Percentiles rank a stretch among this genome's conserved stretches.
Evolutionary conservation across 148 eudicot genomes (phyloP).

Genomic region (Polygonum maritimum): DNA sequence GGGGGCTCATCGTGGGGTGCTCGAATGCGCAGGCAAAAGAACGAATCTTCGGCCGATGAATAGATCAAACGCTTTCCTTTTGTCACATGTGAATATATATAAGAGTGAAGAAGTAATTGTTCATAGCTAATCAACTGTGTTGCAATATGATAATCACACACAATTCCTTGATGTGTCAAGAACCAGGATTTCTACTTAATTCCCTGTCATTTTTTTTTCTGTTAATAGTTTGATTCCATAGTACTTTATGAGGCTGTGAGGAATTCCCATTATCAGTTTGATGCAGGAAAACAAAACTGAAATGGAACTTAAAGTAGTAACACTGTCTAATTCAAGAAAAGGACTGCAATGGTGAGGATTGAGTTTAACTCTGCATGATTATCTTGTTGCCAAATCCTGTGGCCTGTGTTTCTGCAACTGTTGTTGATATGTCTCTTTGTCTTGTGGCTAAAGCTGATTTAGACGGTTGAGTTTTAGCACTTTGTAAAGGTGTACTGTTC

Average conservation of each 20-base stretch:
- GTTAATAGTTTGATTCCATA: background rate
- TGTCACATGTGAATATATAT: background rate
- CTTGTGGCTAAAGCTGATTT: background rate
- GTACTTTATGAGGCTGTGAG: background rate
- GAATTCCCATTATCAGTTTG: too few species aligned
- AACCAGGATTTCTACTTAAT: background rate
- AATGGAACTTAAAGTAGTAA: background rate
- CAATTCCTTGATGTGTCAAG: background rate
- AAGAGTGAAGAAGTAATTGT: background rate
- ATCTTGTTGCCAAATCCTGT: background rate
- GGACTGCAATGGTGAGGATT: background rate
- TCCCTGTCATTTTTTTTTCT: background rate
- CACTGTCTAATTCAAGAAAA: background rate
- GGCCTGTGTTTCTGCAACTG: background rate
- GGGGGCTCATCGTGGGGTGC: constrained; percentile 75
- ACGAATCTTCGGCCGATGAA: constrained; percentile 17
- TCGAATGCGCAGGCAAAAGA: constrained; percentile 58
- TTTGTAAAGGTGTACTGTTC: background rate
- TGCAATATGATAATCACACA: background rate
- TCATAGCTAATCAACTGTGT: background rate
- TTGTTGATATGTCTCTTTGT: background rate
- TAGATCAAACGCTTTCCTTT: background rate
- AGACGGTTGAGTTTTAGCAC: background rate
- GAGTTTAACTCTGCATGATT: background rate
- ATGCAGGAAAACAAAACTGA: background rate